These are phyloP conservation scores for Chlorella sp. DNA, from an alignment of 139 green algal genomes.

Conservation along the genomic window DNA sequence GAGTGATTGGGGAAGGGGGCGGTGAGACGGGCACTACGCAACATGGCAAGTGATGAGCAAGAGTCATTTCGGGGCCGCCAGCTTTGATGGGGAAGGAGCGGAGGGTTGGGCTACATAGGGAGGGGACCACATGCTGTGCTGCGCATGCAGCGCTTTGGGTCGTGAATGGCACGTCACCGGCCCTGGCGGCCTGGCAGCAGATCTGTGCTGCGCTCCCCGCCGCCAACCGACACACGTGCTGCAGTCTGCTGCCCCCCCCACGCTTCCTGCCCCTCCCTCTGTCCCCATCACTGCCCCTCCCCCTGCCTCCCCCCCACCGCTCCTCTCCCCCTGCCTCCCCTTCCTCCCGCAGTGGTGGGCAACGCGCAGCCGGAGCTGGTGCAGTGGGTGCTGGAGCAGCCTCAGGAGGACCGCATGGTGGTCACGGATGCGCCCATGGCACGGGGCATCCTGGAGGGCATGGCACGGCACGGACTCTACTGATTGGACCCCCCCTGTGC, in stretches of 20 bases:
- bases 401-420: slow-evolving; percentile 68
- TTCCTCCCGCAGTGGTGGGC: slow-evolving; percentile 65
- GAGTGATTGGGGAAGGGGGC: too few relatives aligned
- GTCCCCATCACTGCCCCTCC: not conserved
- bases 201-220: not conserved
- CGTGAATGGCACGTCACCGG: not conserved
- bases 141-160: not conserved
- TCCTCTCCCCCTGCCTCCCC: not conserved
- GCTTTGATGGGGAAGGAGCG: too few relatives aligned
- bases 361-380: slow-evolving; percentile 84
- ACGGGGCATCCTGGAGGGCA: slow-evolving; percentile 78
- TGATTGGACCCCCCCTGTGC: slow-evolving; percentile 42
- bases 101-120: too few relatives aligned
- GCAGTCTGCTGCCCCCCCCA: not conserved
- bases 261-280: not conserved
- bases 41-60: too few relatives aligned
- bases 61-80: too few relatives aligned
- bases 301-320: not conserved
- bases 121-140: not conserved
- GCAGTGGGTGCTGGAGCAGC: slow-evolving; percentile 73
- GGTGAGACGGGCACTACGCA: too few relatives aligned
- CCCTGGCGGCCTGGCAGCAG: not conserved
- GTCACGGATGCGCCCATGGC: slow-evolving; percentile 67
- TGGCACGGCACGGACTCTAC: slow-evolving; percentile 73
- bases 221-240: not conserved